Evolutionary conservation across 1,284 basidiomycete species (phyloP).

Genomic region (Ustilago vetiveriae): DNA sequence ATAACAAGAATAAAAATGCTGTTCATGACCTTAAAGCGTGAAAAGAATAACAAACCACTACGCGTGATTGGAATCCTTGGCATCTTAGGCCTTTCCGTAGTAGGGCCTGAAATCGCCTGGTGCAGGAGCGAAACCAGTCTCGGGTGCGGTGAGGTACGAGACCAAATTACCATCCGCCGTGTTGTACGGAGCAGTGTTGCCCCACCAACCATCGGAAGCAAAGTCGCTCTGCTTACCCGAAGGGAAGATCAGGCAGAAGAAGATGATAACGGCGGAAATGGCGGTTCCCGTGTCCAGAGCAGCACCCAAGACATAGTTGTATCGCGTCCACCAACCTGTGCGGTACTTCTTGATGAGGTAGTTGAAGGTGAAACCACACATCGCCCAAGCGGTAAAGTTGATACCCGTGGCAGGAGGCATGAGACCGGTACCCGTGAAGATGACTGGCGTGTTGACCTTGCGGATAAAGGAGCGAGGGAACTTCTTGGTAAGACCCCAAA

Average conservation of each 20-base stretch:
- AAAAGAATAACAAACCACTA: too few relatives aligned
- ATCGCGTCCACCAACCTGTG: constrained; percentile 68
- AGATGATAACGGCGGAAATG: constrained; percentile 52
- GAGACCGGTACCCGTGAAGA: constrained; percentile 59
- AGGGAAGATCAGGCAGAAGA: constrained; percentile 49
- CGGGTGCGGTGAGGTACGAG: constrained; percentile 20
- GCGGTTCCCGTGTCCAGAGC: constrained; percentile 68
- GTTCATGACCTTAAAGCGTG: too few relatives aligned
- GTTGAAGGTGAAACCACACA: constrained; percentile 71
- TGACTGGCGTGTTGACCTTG: constrained; percentile 58
- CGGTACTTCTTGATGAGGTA: constrained; percentile 61
- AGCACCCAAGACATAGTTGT: constrained; percentile 68
- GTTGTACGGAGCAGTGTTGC: constrained; percentile 57
- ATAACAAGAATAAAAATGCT: too few relatives aligned
- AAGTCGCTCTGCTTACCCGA: constrained; percentile 36
- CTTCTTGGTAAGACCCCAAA: constrained; percentile 55
- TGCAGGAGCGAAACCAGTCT: constrained; percentile 23
- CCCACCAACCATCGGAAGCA: constrained; percentile 52
- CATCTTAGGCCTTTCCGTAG: too few relatives aligned
- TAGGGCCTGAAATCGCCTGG: constrained; percentile 32
- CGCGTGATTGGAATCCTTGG: too few relatives aligned
- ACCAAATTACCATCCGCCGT: constrained; percentile 33
- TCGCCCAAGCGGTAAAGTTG: constrained; percentile 59
- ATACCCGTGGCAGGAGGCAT: constrained; percentile 66
- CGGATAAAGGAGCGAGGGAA: constrained; percentile 51